These are phyloP conservation scores for Melastoma malabathricum DNA, from an alignment of 345 rosid species.

Conservation along the genomic window DNA sequence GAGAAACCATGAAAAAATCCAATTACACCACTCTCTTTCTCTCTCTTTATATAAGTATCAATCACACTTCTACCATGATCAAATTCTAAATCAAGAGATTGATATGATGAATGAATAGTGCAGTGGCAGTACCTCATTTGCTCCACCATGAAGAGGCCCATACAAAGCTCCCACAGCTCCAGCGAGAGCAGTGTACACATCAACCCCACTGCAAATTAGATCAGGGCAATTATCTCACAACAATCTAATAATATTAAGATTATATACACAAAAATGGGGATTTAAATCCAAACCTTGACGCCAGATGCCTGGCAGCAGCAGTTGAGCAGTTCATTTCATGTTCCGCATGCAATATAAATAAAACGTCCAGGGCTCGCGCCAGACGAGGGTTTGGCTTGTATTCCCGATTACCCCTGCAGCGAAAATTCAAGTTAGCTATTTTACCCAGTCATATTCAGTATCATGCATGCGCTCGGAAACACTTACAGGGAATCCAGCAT, in stretches of 20 bases:
- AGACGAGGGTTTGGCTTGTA: conserved; percentile 87
- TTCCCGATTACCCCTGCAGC: conserved; percentile 63
- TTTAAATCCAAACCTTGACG: conserved; percentile 54
- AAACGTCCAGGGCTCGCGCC: conserved; percentile 80
- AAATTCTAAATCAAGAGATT: too few species aligned
- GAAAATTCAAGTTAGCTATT: too few species aligned
- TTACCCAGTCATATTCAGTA: too few species aligned
- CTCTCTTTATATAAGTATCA: too few species aligned
- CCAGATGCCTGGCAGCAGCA: conserved; percentile 93
- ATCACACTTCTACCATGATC: too few species aligned
- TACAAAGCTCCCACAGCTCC: conserved; percentile 96
- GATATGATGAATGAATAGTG: neutral
- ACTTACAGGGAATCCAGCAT: conserved; percentile 91
- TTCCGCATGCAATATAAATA: conserved; percentile 91
- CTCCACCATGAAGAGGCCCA: conserved; percentile 99
- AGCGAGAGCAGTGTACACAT: conserved; percentile 82
- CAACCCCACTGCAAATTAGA: conserved; percentile 60
- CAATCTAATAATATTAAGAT: neutral
- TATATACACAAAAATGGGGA: neutral
- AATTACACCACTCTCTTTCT: too few species aligned
- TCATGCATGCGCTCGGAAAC: neutral
- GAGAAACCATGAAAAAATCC: neutral
- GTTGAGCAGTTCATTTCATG: conserved; percentile 99
- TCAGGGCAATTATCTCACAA: neutral
- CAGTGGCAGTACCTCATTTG: conserved; percentile 55